Evolutionary conservation across 2,329 filamentous ascomycete species (phyloP).

Genomic region (Colletotrichum siamense): DNA sequence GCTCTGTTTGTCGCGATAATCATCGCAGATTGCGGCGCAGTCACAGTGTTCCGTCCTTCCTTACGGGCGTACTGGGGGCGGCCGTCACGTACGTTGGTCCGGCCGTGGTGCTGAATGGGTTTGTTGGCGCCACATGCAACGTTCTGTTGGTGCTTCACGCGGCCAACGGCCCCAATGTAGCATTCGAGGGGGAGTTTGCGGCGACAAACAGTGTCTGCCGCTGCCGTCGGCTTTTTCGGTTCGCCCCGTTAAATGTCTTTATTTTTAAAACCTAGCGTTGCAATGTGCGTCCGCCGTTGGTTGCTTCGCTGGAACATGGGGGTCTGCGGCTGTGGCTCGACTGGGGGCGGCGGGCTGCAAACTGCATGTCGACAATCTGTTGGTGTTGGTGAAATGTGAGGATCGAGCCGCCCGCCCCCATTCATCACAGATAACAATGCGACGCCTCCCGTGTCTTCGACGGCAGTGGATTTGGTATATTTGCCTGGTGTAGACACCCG

Average conservation of each 20-base stretch:
- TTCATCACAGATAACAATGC: neutral
- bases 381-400: neutral
- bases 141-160: neutral
- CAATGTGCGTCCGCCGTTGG: neutral
- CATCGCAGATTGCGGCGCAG: neutral
- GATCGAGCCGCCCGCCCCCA: neutral
- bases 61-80: neutral
- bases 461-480: neutral
- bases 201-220: neutral
- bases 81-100: neutral
- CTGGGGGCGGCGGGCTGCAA: neutral
- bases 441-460: neutral
- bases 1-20: neutral
- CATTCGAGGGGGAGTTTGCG: neutral
- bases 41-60: neutral
- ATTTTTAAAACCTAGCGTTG: neutral
- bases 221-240: neutral
- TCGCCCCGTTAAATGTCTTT: neutral
- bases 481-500: neutral
- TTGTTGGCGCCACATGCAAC: neutral
- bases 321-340: neutral
- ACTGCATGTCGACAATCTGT: neutral
- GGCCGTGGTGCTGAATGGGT: neutral
- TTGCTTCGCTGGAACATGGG: neutral
- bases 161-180: neutral